Conservation (phyloP, 768 basidiomycete genomes). For the Coprinopsis sp. region DNA sequence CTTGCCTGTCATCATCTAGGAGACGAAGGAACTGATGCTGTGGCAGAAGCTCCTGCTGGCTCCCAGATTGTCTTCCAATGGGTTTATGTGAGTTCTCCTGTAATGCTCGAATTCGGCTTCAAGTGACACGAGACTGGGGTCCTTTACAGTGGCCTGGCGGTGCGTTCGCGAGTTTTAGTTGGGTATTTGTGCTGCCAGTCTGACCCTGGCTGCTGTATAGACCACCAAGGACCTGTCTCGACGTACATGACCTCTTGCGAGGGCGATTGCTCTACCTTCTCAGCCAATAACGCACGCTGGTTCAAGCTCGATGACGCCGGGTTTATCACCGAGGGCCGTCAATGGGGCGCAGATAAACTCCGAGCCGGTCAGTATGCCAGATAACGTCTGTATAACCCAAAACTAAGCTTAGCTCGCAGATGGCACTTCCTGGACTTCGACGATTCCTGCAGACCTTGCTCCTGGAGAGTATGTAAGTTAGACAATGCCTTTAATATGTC, state of each 20-base stretch:
- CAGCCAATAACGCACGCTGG: conserved; percentile 37
- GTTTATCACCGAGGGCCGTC: conserved; percentile 30
- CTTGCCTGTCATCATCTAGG: conserved; percentile 43
- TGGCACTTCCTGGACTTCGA: conserved; percentile 37
- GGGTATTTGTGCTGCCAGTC: conserved; percentile 5
- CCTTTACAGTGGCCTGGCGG: conserved; percentile 34
- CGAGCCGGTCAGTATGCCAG: conserved; percentile 31
- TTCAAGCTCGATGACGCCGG: conserved; percentile 47
- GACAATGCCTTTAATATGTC: neutral
- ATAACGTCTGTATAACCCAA: conserved; percentile 1
- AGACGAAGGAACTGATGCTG: conserved; percentile 28
- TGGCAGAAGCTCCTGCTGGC: conserved; percentile 37
- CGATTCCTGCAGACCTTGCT: conserved; percentile 36
- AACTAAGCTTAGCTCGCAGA: conserved; percentile 20
- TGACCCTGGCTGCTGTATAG: conserved; percentile 19
- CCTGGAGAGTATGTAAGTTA: conserved; percentile 47
- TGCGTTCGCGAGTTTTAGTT: conserved; percentile 11
- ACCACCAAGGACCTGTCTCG: conserved; percentile 46
- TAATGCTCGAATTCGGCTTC: conserved; percentile 2
- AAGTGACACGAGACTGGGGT: conserved; percentile 6
- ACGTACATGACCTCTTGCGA: conserved; percentile 51
- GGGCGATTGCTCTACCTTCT: conserved; percentile 37
- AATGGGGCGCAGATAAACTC: conserved; percentile 41
- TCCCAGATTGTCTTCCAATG: conserved; percentile 40
- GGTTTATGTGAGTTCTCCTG: conserved; percentile 33